A percentile compares a stretch with the other conserved stretches of the same genome.
phyloP scores from a whole-genome alignment of 495 filamentous ascomycete species.

The Pyrenula aspistea region DNA sequence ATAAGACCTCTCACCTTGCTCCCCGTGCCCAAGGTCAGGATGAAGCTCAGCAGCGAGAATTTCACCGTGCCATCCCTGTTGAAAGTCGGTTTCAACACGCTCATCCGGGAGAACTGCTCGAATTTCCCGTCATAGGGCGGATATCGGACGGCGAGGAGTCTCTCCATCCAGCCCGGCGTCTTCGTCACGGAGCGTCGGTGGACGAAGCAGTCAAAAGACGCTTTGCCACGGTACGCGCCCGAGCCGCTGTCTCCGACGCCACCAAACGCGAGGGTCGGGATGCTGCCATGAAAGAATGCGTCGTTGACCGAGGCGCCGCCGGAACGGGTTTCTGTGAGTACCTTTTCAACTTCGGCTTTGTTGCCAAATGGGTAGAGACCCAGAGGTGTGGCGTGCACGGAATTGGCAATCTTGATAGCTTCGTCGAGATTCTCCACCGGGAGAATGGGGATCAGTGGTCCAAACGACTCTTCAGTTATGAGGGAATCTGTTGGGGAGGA shows the following conservation, averaged over 20 bases:
- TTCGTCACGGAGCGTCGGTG: constrained; percentile 65
- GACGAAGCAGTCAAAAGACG: constrained; percentile 74
- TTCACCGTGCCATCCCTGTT: constrained; percentile 61
- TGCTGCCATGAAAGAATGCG: constrained; percentile 62
- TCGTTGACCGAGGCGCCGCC: constrained; percentile 78
- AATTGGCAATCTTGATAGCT: constrained; percentile 64
- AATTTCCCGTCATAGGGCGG: constrained; percentile 63
- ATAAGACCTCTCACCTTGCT: constrained; percentile 25
- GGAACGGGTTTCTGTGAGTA: constrained; percentile 53
- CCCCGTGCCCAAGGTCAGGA: constrained; percentile 34
- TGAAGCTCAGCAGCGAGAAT: constrained; percentile 29
- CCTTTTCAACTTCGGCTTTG: constrained; percentile 58
- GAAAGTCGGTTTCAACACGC: constrained; percentile 58
- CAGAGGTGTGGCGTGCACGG: constrained; percentile 68
- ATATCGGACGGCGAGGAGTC: constrained; percentile 63
- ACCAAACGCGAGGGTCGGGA: constrained; percentile 74
- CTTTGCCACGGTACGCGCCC: constrained; percentile 73
- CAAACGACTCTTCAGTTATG: constrained; percentile 75
- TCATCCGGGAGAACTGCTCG: constrained; percentile 43
- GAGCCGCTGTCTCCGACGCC: constrained; percentile 79
- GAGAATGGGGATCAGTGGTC: constrained; percentile 72
- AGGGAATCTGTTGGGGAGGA: constrained; percentile 64
- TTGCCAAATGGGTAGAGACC: constrained; percentile 75
- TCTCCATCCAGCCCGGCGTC: constrained; percentile 74
- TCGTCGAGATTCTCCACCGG: constrained; percentile 66